Evolutionary conservation across 2,329 filamentous ascomycete genomes (phyloP).

Genomic region (Magnaporthiopsis incrustans): DNA sequence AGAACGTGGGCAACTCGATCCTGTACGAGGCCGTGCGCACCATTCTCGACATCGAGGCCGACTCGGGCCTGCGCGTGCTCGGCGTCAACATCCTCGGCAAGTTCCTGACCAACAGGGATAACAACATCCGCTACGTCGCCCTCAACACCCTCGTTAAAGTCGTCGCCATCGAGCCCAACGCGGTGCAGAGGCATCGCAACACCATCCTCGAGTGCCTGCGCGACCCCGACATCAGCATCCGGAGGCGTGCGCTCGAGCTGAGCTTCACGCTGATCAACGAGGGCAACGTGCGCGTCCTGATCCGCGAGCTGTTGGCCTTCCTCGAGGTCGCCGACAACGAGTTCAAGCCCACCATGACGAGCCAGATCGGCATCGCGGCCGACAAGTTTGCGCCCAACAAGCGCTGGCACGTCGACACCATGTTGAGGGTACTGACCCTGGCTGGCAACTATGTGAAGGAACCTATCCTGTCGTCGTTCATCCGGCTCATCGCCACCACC

Average conservation of each 20-base stretch:
- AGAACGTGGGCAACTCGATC: slow-evolving; percentile 98
- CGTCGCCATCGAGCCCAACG: slow-evolving; percentile 94
- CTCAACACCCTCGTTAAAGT: slow-evolving; percentile 97
- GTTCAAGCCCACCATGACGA: slow-evolving; percentile 98
- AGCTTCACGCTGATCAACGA: slow-evolving; percentile 99
- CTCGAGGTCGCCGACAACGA: slow-evolving; percentile 95
- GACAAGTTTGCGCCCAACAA: slow-evolving; percentile 96
- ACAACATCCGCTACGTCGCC: slow-evolving; percentile 98
- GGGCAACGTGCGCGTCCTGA: slow-evolving; percentile 85
- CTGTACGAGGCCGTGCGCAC: slow-evolving; percentile 95
- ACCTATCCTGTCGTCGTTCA: slow-evolving; percentile 93
- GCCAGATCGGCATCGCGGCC: slow-evolving; percentile 93
- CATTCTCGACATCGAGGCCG: slow-evolving; percentile 95
- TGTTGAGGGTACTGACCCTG: slow-evolving; percentile 85
- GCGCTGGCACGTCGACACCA: slow-evolving; percentile 97
- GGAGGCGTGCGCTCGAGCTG: slow-evolving; percentile 87
- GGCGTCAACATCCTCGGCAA: slow-evolving; percentile 96
- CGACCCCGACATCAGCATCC: slow-evolving; percentile 96
- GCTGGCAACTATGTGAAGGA: slow-evolving; percentile 97
- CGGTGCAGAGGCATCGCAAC: slow-evolving; percentile 92
- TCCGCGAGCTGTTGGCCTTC: slow-evolving; percentile 89
- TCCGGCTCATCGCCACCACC: slow-evolving; percentile 89
- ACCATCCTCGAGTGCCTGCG: slow-evolving; percentile 94
- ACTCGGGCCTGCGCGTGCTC: slow-evolving; percentile 85
- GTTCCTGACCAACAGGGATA: slow-evolving; percentile 96